phyloP scores from a whole-genome alignment of 768 basidiomycete genomes.

The Hypholoma sublateritium region DNA sequence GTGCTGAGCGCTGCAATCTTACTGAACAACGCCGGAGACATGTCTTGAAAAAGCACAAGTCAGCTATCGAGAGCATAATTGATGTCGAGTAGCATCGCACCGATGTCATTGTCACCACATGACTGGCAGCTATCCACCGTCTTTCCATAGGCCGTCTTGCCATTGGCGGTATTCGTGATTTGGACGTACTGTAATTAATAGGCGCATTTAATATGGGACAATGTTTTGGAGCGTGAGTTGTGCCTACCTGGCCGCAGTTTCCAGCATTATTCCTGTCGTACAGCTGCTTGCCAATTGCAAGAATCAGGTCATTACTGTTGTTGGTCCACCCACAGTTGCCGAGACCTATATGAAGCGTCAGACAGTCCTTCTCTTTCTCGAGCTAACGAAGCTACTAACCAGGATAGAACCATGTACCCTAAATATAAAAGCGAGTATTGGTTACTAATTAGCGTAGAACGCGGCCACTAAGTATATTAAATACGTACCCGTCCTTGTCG shows the following conservation, averaged over 20 bases:
- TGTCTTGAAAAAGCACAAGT: conserved; percentile 40
- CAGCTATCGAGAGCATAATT: not conserved
- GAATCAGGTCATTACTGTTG: conserved; percentile 48
- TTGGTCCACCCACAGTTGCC: conserved; percentile 67
- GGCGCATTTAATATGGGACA: not conserved
- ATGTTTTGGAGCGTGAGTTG: conserved; percentile 1
- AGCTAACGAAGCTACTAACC: conserved; percentile 28
- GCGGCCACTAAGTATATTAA: conserved; percentile 2
- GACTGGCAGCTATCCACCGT: conserved; percentile 59
- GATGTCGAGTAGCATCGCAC: conserved; percentile 33
- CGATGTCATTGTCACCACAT: conserved; percentile 54
- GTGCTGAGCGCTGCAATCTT: conserved; percentile 43
- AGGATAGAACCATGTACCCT: conserved; percentile 72
- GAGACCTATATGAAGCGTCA: conserved; percentile 25
- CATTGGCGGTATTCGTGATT: conserved; percentile 59
- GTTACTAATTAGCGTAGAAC: conserved; percentile 7
- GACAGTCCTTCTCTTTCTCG: not conserved
- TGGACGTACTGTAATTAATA: conserved; percentile 46
- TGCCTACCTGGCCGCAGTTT: conserved; percentile 61
- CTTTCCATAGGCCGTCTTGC: conserved; percentile 45
- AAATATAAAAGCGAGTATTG: not conserved
- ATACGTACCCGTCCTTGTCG: conserved; percentile 56
- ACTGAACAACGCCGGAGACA: conserved; percentile 64
- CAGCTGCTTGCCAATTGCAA: conserved; percentile 57
- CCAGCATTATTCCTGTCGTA: conserved; percentile 50